phyloP scores from a whole-genome alignment of 257 asterid genomes.

The Fraxinus americana region DNA sequence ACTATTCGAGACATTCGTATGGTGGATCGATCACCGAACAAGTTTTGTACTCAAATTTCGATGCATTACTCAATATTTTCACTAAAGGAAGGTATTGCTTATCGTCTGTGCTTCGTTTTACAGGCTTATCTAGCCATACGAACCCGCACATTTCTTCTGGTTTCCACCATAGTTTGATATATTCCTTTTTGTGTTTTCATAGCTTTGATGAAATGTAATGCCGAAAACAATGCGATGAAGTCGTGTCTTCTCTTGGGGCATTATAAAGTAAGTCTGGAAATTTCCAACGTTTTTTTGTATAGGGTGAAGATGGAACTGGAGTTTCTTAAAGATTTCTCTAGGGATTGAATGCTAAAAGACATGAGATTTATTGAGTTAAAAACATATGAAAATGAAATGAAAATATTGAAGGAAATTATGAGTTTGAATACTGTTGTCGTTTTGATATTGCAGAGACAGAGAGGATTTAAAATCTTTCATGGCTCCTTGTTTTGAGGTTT shows the following conservation, averaged over 20 bases:
- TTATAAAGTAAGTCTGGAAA: not conserved
- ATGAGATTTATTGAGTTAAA: slow-evolving; percentile 12
- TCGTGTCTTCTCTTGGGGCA: slow-evolving; percentile 24
- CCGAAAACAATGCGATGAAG: slow-evolving; percentile 47
- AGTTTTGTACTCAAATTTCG: slow-evolving; percentile 31
- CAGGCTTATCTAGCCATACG: slow-evolving; percentile 40
- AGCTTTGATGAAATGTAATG: slow-evolving; percentile 37
- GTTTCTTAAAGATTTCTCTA: not conserved
- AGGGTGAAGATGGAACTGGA: not conserved
- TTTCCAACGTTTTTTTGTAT: not conserved
- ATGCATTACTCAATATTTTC: slow-evolving; percentile 36
- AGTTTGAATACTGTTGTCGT: slow-evolving; percentile 2
- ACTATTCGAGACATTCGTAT: slow-evolving; percentile 32
- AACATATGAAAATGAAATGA: slow-evolving; percentile 21
- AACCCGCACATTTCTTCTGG: slow-evolving; percentile 36
- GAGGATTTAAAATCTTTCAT: slow-evolving; percentile 12
- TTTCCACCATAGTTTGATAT: slow-evolving; percentile 45
- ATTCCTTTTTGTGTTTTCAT: slow-evolving; percentile 38
- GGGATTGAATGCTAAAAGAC: not conserved
- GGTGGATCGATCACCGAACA: slow-evolving; percentile 30
- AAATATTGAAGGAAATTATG: slow-evolving; percentile 11
- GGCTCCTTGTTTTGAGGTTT: not conserved
- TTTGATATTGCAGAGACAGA: not conserved
- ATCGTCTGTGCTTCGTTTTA: not conserved
- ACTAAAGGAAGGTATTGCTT: slow-evolving; percentile 22